Base-by-base conservation (phyloP, 148 eudicot species). In the Simmondsia chinensis region DNA sequence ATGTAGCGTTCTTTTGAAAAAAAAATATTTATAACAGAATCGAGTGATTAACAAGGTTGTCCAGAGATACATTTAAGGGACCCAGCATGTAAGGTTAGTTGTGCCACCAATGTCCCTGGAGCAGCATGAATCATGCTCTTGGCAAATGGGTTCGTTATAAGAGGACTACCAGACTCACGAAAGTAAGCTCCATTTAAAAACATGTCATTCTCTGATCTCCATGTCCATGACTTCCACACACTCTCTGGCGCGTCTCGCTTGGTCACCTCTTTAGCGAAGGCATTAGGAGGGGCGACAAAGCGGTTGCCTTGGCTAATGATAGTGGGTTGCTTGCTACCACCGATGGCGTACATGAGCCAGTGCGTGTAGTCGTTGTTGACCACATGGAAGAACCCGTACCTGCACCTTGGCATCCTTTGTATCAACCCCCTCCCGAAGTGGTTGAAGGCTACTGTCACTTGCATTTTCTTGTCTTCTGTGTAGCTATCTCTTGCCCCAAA, bases 291-390 rank as follows among this genome's bases (percentile, higher is more conserved):
- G 20, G 91, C 91, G 12, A 72, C 66, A 59, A 74, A 82, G 8
- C 85, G 69, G 25, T 82, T 82, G 34, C 91, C 91, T 20, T 82
- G 82, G 51, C 82, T 77, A 35, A 82, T 50, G 29, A 82, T 71
- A 46, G 74, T 74, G 0, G 91, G 84, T 16, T 72, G 65, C 15
- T 20, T 26, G 60, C 74, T 74, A 3, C 91, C 91, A 13, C 91
- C 91, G 20, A 82, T 77, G 41, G 88, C 94, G 7, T 80, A 84
- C 85, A 77, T 80, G 12, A 40, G 48, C 88, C 88, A 84, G 20
- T 75, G 79, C 12, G 84, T 84, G 51, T 80, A 84, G 49, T 84
- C 94, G n/a, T 80, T 84, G 64, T 83, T 83, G 20, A 83, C 81
- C 0, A 74, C 59, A 42, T 84, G 94, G 21, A 74, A 65, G 43